Percentiles rank a stretch among this genome's conserved stretches.
These are phyloP conservation scores for Paspalum vaginatum DNA, from an alignment of 176 grass and related monocot species.

Conservation along the genomic window DNA sequence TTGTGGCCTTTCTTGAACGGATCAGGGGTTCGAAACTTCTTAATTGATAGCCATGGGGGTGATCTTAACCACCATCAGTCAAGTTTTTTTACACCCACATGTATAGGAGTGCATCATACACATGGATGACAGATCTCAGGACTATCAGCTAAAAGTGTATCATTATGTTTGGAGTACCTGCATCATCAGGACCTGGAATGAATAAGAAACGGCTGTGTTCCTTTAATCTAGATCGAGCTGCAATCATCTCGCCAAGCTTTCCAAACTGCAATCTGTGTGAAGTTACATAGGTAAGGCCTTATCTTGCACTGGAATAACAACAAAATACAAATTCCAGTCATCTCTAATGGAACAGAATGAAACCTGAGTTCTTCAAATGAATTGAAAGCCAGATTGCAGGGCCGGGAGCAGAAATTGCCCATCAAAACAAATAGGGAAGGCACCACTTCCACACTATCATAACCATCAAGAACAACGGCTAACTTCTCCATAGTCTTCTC, in stretches of 20 bases:
- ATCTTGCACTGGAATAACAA: conserved; percentile 14
- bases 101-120: neutral
- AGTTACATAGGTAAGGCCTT: conserved; percentile 10
- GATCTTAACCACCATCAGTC: too few species aligned
- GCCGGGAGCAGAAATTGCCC: conserved; percentile 90
- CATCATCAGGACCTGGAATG: conserved; percentile 88
- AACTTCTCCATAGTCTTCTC: conserved; percentile 93
- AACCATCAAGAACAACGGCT: conserved; percentile 84
- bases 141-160: conserved; percentile 25
- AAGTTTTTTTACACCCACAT: too few species aligned
- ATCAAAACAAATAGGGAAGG: conserved; percentile 95
- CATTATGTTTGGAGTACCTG: conserved; percentile 60
- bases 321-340: neutral
- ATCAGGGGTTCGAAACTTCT: too few species aligned
- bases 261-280: conserved; percentile 82
- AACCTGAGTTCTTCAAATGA: conserved; percentile 90
- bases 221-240: conserved; percentile 71
- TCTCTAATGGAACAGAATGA: conserved; percentile 25
- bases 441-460: conserved; percentile 84
- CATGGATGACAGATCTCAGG: conserved; percentile 10
- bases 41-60: too few species aligned
- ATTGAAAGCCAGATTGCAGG: conserved; percentile 85
- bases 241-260: conserved; percentile 88
- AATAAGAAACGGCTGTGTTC: conserved; percentile 92
- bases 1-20: too few species aligned